Evolutionary conservation across 2,329 filamentous ascomycete genomes (phyloP), one percentile per base, ranked within the genome.

Genomic region (Hymenoscyphus linearis): DNA sequence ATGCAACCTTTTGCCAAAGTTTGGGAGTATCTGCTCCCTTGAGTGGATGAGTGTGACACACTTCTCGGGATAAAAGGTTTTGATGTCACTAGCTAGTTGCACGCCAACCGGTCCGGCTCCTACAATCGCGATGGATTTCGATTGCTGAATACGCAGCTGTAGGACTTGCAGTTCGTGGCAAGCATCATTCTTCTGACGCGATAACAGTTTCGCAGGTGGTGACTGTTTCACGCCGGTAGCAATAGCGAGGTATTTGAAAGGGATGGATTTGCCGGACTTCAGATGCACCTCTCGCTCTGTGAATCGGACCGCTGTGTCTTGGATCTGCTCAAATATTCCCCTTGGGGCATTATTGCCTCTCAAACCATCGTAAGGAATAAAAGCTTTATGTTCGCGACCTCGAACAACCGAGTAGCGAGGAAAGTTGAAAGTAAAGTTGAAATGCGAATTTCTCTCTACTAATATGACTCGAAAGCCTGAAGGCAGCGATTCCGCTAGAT

Each of bases 391-490:
- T 58, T 82, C 79, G 40, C 77, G 73, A 2, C 73, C 76, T 2
- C 68, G 62, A 0, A 80, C 66, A 4, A 82, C 77, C 2, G 74
- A 75, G 57, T 77, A 80, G 9, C 81, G 72, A 0, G 80, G 80
- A 62, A 83, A 80, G 4, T 72, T 71, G 66, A 79, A 83, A 0
- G 76, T 71, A 58, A 78, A 79, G 60, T 82, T 77, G 62, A 82
- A 79, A 68, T 83, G 81, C 9, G 76, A 78, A 60, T 81, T 80
- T 57, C 76, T 79, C 64, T 83, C 81, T 31, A 83, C 70, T 4
- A 82, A 64, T 0, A 82, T 64, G 1, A 82, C 77, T 55, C 75
- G 69, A 61, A 76, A 80, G 2, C 77, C 76, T 0, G 74, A 75
- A 0, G 78, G 77, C 0, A 80, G 62, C 0, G 75, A 72, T 26